phyloP scores from a whole-genome alignment of 2,329 filamentous ascomycete species.

The Didymella sp. region DNA sequence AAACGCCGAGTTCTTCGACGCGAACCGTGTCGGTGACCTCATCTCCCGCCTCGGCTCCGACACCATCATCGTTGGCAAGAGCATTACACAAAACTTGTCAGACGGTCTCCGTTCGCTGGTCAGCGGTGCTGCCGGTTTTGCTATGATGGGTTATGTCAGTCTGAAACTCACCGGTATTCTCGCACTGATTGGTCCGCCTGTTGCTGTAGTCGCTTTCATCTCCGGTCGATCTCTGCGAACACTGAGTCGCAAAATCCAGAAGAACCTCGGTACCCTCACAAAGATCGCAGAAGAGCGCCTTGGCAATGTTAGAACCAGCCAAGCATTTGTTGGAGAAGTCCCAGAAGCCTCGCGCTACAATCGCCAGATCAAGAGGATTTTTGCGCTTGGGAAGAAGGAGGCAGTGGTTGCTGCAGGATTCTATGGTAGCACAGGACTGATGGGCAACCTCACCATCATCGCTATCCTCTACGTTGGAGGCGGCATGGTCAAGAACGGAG shows the following conservation, averaged over 20 bases:
- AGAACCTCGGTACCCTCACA: constrained; percentile 87
- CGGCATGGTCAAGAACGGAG: constrained; percentile 83
- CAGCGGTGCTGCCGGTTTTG: constrained; percentile 86
- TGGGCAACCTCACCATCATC: constrained; percentile 95
- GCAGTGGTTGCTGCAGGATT: constrained; percentile 90
- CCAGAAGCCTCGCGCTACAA: constrained; percentile 93
- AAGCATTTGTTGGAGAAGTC: constrained; percentile 93
- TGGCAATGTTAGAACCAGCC: constrained; percentile 94
- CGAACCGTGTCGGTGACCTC: constrained; percentile 93
- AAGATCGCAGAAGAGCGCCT: constrained; percentile 99
- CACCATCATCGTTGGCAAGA: constrained; percentile 97
- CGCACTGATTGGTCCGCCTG: constrained; percentile 84
- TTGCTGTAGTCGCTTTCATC: constrained; percentile 88
- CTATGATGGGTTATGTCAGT: constrained; percentile 95
- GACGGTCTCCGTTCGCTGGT: constrained; percentile 92
- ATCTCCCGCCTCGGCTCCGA: constrained; percentile 96
- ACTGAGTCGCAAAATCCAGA: constrained; percentile 89
- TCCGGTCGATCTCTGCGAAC: constrained; percentile 90
- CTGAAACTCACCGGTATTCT: constrained; percentile 88
- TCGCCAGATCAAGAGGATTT: constrained; percentile 88
- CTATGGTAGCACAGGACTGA: constrained; percentile 84
- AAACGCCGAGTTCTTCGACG: constrained; percentile 98
- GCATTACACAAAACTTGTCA: constrained; percentile 96
- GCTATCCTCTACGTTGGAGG: constrained; percentile 90
- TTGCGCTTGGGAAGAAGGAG: constrained; percentile 84